These are phyloP conservation scores for Exophiala sp. DNA, from an alignment of 2,329 filamentous ascomycete species.

Conservation along the genomic window DNA sequence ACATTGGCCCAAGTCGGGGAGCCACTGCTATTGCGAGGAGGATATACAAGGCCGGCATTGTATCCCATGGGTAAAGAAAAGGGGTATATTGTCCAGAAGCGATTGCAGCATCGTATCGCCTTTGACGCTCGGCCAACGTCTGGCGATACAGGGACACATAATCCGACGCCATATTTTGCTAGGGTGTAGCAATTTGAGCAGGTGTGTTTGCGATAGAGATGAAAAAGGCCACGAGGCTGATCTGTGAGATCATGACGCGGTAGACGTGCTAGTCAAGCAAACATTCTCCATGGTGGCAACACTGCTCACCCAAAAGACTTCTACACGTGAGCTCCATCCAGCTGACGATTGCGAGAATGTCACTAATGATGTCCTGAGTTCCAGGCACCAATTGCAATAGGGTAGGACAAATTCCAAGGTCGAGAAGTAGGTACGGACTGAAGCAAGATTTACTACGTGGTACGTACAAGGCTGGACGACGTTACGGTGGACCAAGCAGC, in stretches of 20 bases:
- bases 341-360: too few relatives aligned
- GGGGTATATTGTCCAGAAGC: slow-evolving; percentile 20
- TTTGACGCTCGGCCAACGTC: slow-evolving; percentile 25
- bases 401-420: too few relatives aligned
- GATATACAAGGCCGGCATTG: slow-evolving; percentile 22
- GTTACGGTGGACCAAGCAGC: too few relatives aligned
- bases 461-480: too few relatives aligned
- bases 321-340: too few relatives aligned
- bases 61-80: slow-evolving; percentile 28
- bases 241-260: slow-evolving; percentile 11
- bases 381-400: too few relatives aligned
- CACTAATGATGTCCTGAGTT: too few relatives aligned
- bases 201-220: neutral
- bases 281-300: neutral
- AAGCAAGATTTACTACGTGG: too few relatives aligned
- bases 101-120: slow-evolving; percentile 21
- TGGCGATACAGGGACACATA: slow-evolving; percentile 37
- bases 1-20: slow-evolving; percentile 16
- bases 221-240: slow-evolving; percentile 3
- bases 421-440: too few relatives aligned
- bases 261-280: neutral
- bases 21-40: slow-evolving; percentile 20
- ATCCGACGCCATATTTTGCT: slow-evolving; percentile 35
- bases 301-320: too few relatives aligned
- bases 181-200: neutral